A percentile compares a stretch with the other conserved stretches of the same genome.
These are phyloP conservation scores for Auricularia sp. DNA, from an alignment of 768 basidiomycete species.

Conservation along the genomic window DNA sequence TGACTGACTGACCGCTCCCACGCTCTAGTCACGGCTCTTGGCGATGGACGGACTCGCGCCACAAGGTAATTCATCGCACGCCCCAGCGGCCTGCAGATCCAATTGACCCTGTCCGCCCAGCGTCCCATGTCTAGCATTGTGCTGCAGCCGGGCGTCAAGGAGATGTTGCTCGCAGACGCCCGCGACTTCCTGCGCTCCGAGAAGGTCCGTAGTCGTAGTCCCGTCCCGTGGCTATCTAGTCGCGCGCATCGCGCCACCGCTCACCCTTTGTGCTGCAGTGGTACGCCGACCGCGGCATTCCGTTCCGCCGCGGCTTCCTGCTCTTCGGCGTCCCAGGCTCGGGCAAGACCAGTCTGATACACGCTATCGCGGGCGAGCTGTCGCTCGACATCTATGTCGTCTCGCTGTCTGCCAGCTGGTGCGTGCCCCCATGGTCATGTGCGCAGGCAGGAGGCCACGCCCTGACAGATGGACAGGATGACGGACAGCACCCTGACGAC, in stretches of 20 bases:
- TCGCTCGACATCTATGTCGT: constrained; percentile 89
- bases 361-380: constrained; percentile 79
- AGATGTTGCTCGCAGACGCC: constrained; percentile 75
- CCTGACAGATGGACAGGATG: constrained; percentile 25
- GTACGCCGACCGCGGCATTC: constrained; percentile 90
- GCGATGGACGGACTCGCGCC: constrained; percentile 79
- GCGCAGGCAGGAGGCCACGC: not conserved
- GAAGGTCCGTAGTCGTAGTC: constrained; percentile 24
- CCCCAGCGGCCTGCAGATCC: constrained; percentile 33
- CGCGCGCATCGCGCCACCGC: no score
- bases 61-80: constrained; percentile 65
- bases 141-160: constrained; percentile 79
- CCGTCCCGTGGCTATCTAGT: no score
- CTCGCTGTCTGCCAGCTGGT: constrained; percentile 43
- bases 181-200: constrained; percentile 77
- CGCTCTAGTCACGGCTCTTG: constrained; percentile 55
- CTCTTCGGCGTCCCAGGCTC: constrained; percentile 78
- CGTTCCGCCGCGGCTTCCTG: constrained; percentile 81
- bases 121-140: constrained; percentile 83
- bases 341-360: constrained; percentile 75
- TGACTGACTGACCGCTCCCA: not conserved
- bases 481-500: constrained; percentile 64
- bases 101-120: constrained; percentile 30
- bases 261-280: constrained; percentile 29
- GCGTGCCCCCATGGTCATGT: not conserved